These are phyloP conservation scores for Verbena officinalis DNA, from an alignment of 257 asterid species.

Conservation along the genomic window DNA sequence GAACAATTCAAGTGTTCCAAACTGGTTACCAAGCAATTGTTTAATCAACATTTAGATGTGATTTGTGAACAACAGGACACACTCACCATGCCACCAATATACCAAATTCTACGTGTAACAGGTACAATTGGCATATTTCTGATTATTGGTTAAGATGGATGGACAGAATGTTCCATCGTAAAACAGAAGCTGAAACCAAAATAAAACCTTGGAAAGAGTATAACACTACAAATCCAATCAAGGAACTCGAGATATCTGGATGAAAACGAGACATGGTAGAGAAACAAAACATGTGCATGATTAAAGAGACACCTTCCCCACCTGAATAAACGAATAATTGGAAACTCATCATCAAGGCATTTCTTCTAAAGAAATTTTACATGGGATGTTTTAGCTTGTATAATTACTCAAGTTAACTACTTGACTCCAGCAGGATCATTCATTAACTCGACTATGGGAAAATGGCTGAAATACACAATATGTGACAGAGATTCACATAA, in stretches of 20 bases:
- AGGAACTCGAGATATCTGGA: constrained; percentile 10
- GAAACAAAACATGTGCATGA: too few relatives aligned
- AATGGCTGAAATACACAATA: constrained; percentile 6
- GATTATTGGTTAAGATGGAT: constrained; percentile 1
- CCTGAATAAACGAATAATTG: background rate
- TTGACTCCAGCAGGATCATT: constrained; percentile 16
- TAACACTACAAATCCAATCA: constrained; percentile 4
- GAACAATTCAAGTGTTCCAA: background rate
- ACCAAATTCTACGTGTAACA: background rate
- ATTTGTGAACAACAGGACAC: background rate
- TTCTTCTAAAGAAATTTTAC: background rate
- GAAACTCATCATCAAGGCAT: background rate
- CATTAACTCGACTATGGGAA: constrained; percentile 11
- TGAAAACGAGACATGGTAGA: background rate
- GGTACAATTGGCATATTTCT: background rate
- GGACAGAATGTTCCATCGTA: background rate
- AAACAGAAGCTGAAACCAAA: constrained; percentile 14
- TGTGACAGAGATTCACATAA: constrained; percentile 8
- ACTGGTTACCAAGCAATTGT: constrained; percentile 19
- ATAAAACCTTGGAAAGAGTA: background rate
- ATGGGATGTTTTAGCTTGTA: background rate
- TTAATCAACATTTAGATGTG: background rate
- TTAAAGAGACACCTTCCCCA: background rate
- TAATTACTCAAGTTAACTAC: background rate
- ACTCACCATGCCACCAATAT: constrained; percentile 17